Evolutionary conservation across 2,329 filamentous ascomycete species (phyloP).

Genomic region (Botryotinia globosa): DNA sequence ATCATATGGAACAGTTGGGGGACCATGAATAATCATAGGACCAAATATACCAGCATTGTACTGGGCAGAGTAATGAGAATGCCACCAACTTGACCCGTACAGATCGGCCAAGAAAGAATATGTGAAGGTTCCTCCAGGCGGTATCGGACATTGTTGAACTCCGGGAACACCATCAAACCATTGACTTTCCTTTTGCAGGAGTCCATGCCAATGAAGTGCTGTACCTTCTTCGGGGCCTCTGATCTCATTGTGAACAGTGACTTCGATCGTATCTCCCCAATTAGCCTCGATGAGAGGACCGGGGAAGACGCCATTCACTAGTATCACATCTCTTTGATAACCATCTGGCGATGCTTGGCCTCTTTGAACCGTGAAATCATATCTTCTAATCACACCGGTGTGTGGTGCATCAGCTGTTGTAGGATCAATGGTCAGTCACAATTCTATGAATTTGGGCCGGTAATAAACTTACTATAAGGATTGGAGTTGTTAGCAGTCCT

Average conservation of each 20-base stretch:
- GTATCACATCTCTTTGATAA: conserved; percentile 50
- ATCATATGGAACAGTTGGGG: conserved; percentile 56
- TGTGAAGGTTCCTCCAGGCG: conserved; percentile 42
- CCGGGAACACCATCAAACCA: conserved; percentile 45
- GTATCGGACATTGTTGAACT: conserved; percentile 63
- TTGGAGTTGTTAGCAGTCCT: conserved; percentile 43
- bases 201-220: conserved; percentile 47
- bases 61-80: conserved; percentile 54
- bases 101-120: conserved; percentile 31
- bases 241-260: conserved; percentile 69
- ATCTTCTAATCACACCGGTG: conserved; percentile 41
- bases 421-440: neutral
- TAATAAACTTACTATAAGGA: conserved; percentile 30
- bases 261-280: conserved; percentile 48
- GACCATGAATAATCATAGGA: conserved; percentile 59
- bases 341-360: conserved; percentile 41
- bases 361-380: conserved; percentile 36
- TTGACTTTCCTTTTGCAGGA: conserved; percentile 43
- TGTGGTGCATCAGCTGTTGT: conserved; percentile 1
- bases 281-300: conserved; percentile 41
- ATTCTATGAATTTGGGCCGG: conserved; percentile 22
- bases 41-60: conserved; percentile 57
- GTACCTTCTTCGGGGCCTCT: conserved; percentile 41
- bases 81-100: conserved; percentile 49
- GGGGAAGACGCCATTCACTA: conserved; percentile 39